Evolutionary conservation across 2,329 filamentous ascomycete genomes (phyloP).

Genomic region (Biscogniauxia mediterranea): DNA sequence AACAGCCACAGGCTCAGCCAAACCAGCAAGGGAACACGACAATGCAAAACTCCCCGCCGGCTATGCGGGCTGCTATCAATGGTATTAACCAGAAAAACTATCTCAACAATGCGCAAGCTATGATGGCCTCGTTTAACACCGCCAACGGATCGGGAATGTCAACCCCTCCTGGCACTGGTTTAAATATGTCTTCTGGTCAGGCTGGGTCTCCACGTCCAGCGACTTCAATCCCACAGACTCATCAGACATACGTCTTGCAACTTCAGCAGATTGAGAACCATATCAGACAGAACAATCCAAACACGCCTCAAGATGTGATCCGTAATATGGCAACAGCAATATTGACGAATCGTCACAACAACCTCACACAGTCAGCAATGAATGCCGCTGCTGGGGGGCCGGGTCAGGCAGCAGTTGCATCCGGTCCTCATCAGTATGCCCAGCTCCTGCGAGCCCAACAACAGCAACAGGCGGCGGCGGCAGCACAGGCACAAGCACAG

Average conservation of each 20-base stretch:
- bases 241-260: constrained; percentile 47
- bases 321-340: constrained; percentile 51
- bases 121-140: constrained; percentile 50
- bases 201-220: constrained; percentile 44
- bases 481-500: constrained; percentile 29
- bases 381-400: constrained; percentile 52
- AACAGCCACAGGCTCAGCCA: constrained; percentile 23
- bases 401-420: constrained; percentile 47
- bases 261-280: constrained; percentile 52
- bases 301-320: constrained; percentile 47
- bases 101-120: constrained; percentile 50
- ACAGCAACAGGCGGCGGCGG: constrained; percentile 43
- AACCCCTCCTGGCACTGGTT: constrained; percentile 43
- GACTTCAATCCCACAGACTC: constrained; percentile 43
- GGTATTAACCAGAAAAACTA: constrained; percentile 52
- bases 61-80: constrained; percentile 42
- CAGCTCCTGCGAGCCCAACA: constrained; percentile 58
- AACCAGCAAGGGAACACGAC: constrained; percentile 38
- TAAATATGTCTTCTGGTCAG: constrained; percentile 47
- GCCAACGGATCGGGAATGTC: constrained; percentile 43
- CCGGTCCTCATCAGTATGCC: constrained; percentile 58
- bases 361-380: constrained; percentile 48
- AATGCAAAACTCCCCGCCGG: constrained; percentile 40
- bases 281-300: constrained; percentile 51
- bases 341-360: constrained; percentile 38